Base-by-base conservation (phyloP, 148 eudicot species). In the Talinum fruticosum region DNA sequence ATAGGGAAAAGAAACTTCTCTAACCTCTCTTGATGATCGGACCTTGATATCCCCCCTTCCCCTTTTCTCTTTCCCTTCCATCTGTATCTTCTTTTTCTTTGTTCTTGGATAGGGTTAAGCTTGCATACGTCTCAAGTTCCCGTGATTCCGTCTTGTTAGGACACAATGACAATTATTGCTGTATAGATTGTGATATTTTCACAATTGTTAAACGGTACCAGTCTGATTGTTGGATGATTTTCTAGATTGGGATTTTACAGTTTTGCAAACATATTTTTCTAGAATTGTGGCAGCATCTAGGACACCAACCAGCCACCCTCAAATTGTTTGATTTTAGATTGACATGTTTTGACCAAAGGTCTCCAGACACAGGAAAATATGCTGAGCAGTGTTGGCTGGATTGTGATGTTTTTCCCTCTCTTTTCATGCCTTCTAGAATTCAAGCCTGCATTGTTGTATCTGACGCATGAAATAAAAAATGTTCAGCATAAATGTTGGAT, bases 1-100 rank as follows among this genome's bases (percentile, higher is more conserved):
- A 80, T 67, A 84, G 71, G 73, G 86, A n/a, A 62, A 62, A 62
- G 66, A 62, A 62, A 62, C 66, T 26, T 62, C 33, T 62, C 28
- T 62, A 28, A 62, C 3, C 66, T 62, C 66, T 62, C 66, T 62
- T 62, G 33, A 62, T 62, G 66, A 62, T 13, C 10, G 29, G 28
- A 6, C 64, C 64, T 23, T 59, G 28, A 19, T 59, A 24, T 59
- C 64, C 26, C n/a, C n/a, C n/a, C n/a, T n/a, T n/a, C n/a, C n/a
- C n/a, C n/a, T 21, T 8, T 0, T 23, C n/a, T n/a, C 10, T 6
- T 18, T 18, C 19, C 57, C 23, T 41, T 51, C 10, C 13, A 16
- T 23, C 26, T 29, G 6, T 59, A 28, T 59, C 64, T 10, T 54
- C 62, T 10, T 59, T 59, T 59, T 19, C 28, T 59, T 24, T n/a